These are phyloP conservation scores for Niebla homalea DNA, from an alignment of 495 filamentous ascomycete genomes.

Conservation along the genomic window DNA sequence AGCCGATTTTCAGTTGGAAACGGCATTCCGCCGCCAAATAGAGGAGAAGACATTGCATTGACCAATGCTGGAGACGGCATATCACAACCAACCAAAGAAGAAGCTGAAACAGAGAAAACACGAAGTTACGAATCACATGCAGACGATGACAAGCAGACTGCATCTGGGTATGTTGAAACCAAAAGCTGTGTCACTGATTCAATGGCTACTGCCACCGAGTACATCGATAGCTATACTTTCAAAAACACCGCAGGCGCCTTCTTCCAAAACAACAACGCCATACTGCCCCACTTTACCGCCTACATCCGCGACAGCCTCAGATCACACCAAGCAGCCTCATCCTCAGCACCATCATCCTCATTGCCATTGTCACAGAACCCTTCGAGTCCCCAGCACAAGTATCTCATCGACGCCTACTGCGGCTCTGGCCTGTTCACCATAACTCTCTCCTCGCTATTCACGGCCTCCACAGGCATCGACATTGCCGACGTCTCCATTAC, in stretches of 20 bases:
- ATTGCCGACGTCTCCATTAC: slow-evolving; percentile 57
- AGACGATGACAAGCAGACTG: slow-evolving; percentile 18
- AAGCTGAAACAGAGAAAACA: slow-evolving; percentile 6
- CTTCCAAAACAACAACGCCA: slow-evolving; percentile 99
- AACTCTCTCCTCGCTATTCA: slow-evolving; percentile 74
- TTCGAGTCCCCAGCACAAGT: slow-evolving; percentile 43
- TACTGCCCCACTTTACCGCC: slow-evolving; percentile 76
- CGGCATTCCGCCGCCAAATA: too few relatives aligned
- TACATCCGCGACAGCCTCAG: slow-evolving; percentile 76
- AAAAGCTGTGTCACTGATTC: slow-evolving; percentile 79
- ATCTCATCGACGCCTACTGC: slow-evolving; percentile 94
- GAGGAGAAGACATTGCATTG: background rate
- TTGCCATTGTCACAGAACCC: slow-evolving; percentile 11
- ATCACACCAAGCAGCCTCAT: slow-evolving; percentile 84
- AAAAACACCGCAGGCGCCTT: slow-evolving; percentile 82
- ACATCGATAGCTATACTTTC: slow-evolving; percentile 74
- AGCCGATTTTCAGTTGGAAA: too few relatives aligned
- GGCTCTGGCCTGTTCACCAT: slow-evolving; percentile 95
- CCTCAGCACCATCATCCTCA: slow-evolving; percentile 70
- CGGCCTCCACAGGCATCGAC: slow-evolving; percentile 54
- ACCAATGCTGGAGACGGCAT: background rate
- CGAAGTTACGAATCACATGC: slow-evolving; percentile 8
- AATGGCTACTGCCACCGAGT: slow-evolving; percentile 70
- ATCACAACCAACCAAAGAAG: background rate
- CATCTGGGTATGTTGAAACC: slow-evolving; percentile 46